phyloP scores from a whole-genome alignment of 345 rosid genomes.

The Psidium friedrichsthalianum region DNA sequence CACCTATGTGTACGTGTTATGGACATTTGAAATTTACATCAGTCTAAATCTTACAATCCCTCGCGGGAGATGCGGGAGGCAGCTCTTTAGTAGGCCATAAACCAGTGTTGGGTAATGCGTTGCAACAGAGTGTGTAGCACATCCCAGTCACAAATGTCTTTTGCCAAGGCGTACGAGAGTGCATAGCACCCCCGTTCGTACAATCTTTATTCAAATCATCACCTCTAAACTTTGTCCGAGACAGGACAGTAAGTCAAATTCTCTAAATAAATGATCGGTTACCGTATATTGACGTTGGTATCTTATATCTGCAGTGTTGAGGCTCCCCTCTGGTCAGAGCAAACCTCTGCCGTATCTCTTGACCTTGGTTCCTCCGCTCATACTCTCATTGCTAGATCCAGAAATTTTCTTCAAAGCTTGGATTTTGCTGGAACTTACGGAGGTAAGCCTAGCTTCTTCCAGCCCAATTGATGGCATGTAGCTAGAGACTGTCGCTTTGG shows the following conservation, averaged over 20 bases:
- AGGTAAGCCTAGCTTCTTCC: slow-evolving; percentile 26
- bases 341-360: slow-evolving; percentile 56
- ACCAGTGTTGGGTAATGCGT: not conserved
- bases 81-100: not conserved
- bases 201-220: not conserved
- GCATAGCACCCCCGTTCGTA: not conserved
- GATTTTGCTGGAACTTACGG: slow-evolving; percentile 95
- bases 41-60: not conserved
- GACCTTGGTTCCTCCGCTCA: slow-evolving; percentile 70
- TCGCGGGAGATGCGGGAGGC: not conserved
- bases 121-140: not conserved
- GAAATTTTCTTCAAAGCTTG: slow-evolving; percentile 92
- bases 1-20: not conserved
- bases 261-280: not conserved
- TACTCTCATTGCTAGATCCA: slow-evolving; percentile 65
- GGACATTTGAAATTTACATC: not conserved
- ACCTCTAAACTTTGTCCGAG: not conserved
- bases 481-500: not conserved
- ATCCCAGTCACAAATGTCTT: not conserved
- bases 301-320: slow-evolving; percentile 38
- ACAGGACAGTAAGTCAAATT: not conserved
- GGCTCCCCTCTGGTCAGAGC: slow-evolving; percentile 48
- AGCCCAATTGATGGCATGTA: not conserved
- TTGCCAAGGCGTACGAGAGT: not conserved
- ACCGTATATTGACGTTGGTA: not conserved